phyloP scores from a whole-genome alignment of 148 eudicot species.

The Dianthus caryophyllus region DNA sequence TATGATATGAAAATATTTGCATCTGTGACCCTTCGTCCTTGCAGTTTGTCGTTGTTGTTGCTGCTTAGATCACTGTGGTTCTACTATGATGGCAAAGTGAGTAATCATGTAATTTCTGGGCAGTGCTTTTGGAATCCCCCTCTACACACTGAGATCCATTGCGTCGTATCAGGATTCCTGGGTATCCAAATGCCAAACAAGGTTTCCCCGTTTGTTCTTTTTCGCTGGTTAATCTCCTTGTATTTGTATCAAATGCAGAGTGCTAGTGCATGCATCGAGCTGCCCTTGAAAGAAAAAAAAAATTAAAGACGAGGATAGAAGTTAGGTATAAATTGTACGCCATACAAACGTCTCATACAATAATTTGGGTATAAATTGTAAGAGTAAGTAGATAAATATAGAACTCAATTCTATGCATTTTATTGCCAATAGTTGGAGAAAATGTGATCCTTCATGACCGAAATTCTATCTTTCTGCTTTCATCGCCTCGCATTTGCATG shows the following conservation, averaged over 20 bases:
- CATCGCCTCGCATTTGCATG: neutral
- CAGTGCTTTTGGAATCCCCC: neutral
- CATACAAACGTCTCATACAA: too few species aligned
- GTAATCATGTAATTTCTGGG: constrained; percentile 1
- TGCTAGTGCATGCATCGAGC: neutral
- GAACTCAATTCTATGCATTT: neutral
- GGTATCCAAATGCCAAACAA: constrained; percentile 78
- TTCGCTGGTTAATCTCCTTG: neutral
- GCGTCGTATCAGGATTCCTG: constrained; percentile 55
- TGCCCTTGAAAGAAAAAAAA: neutral
- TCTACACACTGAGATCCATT: neutral
- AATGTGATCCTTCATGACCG: neutral
- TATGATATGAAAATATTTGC: neutral
- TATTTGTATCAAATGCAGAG: neutral
- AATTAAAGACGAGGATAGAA: neutral
- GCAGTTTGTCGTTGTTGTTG: constrained; percentile 91
- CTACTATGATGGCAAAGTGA: constrained; percentile 72
- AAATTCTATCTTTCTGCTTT: neutral
- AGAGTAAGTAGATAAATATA: too few species aligned
- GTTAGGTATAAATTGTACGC: too few species aligned
- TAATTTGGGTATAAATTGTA: neutral
- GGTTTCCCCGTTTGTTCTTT: constrained; percentile 30
- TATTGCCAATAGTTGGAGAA: neutral
- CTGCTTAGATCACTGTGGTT: constrained; percentile 59
- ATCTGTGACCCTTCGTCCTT: neutral